Evolutionary conservation across 139 green algal genomes (phyloP).

Genomic region (Ettlia oleoabundans): DNA sequence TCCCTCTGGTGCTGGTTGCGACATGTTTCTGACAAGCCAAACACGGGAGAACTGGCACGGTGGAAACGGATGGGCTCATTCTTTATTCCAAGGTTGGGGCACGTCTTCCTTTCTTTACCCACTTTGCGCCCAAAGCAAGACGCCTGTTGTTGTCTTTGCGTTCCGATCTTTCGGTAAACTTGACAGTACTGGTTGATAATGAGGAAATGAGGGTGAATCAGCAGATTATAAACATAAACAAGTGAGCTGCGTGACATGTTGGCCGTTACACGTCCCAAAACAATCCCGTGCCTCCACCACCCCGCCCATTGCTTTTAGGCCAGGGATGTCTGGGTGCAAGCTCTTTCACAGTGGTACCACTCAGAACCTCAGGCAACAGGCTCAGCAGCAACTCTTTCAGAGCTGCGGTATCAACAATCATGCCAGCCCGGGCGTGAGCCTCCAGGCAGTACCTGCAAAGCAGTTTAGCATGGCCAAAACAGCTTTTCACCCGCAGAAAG

Average conservation of each 20-base stretch:
- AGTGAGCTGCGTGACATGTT: too few relatives aligned
- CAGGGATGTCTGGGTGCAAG: slow-evolving; percentile 44
- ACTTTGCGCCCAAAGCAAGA: too few relatives aligned
- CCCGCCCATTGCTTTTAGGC: slow-evolving; percentile 37
- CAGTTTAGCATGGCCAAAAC: too few relatives aligned
- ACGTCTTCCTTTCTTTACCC: too few relatives aligned
- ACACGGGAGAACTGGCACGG: not conserved
- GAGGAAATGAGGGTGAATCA: too few relatives aligned
- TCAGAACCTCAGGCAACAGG: slow-evolving; percentile 59
- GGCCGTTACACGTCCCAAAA: slow-evolving; percentile 44
- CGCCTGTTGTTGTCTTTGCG: too few relatives aligned
- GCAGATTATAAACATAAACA: too few relatives aligned
- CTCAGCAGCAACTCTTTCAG: slow-evolving; percentile 58
- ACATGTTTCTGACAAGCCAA: not conserved
- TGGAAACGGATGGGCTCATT: not conserved
- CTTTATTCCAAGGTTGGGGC: not conserved
- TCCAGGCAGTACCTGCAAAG: slow-evolving; percentile 72
- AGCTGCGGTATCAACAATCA: slow-evolving; percentile 68
- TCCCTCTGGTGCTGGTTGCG: not conserved
- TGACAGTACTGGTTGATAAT: too few relatives aligned
- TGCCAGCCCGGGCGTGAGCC: slow-evolving; percentile 66
- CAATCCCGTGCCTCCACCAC: slow-evolving; percentile 38
- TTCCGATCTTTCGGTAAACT: too few relatives aligned
- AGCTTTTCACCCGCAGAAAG: too few relatives aligned
- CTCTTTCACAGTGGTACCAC: slow-evolving; percentile 12